These are phyloP conservation scores for Candida sanyaensis DNA, from an alignment of 1,139 yeast genomes.

Conservation along the genomic window DNA sequence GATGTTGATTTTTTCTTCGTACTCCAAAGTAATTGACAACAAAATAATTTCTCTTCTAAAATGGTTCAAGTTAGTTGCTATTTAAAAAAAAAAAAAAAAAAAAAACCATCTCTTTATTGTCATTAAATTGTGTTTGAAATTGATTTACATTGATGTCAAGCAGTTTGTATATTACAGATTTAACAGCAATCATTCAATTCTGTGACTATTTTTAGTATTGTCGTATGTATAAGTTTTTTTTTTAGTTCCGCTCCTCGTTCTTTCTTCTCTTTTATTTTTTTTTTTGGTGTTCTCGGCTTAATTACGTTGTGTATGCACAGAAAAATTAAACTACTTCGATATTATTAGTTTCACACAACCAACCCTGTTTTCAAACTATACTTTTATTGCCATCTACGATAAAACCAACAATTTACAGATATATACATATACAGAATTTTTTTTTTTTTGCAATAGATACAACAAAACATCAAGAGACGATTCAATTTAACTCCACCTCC, in stretches of 20 bases:
- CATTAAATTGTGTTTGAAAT: too few species aligned
- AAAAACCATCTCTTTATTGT: neutral
- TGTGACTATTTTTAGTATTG: too few species aligned
- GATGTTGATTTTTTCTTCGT: neutral
- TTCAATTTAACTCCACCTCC: neutral
- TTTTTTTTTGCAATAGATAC: neutral
- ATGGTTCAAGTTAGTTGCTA: neutral
- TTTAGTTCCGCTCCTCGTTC: neutral
- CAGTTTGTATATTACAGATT: too few species aligned
- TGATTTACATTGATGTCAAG: too few species aligned
- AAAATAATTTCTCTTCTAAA: neutral
- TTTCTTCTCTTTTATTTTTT: neutral
- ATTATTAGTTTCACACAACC: neutral
- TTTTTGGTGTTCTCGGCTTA: neutral
- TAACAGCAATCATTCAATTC: too few species aligned
- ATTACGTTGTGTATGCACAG: neutral
- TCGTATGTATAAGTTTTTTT: neutral
- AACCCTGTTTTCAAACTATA: neutral
- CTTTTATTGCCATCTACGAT: neutral
- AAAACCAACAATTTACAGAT: neutral
- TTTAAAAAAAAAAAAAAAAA: neutral
- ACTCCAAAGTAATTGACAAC: neutral
- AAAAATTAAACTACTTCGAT: neutral
- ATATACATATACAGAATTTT: neutral
- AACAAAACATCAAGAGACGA: neutral